Conservation (phyloP, 768 basidiomycete genomes). For the Podaxis mareebaensis region DNA sequence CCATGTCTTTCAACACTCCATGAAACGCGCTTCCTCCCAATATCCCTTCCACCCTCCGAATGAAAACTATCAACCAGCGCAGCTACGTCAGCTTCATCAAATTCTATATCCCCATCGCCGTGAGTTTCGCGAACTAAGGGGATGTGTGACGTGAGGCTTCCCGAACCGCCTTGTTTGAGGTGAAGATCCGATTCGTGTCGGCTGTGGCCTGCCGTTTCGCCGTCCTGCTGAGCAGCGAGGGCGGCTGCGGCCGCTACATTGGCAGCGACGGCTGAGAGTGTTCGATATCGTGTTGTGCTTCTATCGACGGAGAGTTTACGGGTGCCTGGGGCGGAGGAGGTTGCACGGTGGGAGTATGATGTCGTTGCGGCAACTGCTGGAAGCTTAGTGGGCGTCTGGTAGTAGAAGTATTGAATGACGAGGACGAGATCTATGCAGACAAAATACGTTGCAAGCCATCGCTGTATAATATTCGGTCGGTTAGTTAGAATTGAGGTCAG, state of each 20-base stretch:
- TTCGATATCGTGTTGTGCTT: constrained; percentile 62
- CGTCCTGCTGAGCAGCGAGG: constrained; percentile 56
- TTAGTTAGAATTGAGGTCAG: constrained; percentile 13
- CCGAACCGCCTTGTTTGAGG: constrained; percentile 5
- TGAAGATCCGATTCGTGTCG: constrained; percentile 4
- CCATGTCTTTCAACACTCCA: constrained; percentile 64
- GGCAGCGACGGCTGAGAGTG: constrained; percentile 66
- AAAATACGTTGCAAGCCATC: constrained; percentile 90
- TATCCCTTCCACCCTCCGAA: constrained; percentile 61
- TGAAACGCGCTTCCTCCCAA: constrained; percentile 54
- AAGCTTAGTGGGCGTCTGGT: constrained; percentile 41
- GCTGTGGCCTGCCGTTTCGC: constrained; percentile 17
- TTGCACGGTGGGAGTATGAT: constrained; percentile 21
- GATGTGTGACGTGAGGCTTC: constrained; percentile 17
- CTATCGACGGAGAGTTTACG: constrained; percentile 55
- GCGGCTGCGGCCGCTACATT: constrained; percentile 74
- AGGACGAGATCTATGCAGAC: constrained; percentile 78
- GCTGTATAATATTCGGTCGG: constrained; percentile 45
- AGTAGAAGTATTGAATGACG: constrained; percentile 82
- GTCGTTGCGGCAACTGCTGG: constrained; percentile 39
- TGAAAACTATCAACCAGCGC: constrained; percentile 74
- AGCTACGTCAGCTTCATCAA: constrained; percentile 53
- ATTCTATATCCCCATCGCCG: constrained; percentile 35
- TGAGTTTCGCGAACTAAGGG: constrained; percentile 1
- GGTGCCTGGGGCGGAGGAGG: constrained; percentile 37